Conservation (phyloP, 2,329 filamentous ascomycete species). For the Colletotrichum simmondsii region DNA sequence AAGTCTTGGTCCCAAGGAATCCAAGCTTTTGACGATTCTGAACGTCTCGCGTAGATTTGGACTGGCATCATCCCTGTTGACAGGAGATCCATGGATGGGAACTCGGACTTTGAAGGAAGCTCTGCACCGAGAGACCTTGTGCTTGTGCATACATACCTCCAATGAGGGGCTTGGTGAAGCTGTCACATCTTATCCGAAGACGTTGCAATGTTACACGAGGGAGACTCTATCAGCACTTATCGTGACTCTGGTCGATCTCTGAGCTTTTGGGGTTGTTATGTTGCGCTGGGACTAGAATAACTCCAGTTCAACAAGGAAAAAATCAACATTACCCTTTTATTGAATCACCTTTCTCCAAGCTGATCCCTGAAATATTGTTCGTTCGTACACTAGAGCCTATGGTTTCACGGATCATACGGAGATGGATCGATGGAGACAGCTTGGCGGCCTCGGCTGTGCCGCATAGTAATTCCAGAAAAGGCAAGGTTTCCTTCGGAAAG, state of each 20-base stretch:
- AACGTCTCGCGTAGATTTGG: background rate
- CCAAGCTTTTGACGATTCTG: background rate
- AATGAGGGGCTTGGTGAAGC: background rate
- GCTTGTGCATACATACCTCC: background rate
- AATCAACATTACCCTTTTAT: no score
- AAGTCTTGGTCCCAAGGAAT: background rate
- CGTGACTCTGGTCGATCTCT: background rate
- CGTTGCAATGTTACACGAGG: background rate
- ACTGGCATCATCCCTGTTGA: background rate
- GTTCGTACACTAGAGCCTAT: background rate
- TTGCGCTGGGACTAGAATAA: background rate
- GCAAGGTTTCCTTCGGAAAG: background rate
- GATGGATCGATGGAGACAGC: background rate
- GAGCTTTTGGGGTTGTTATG: background rate
- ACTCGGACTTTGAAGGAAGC: background rate
- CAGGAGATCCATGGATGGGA: background rate
- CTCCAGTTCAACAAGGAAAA: no score
- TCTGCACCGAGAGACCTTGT: background rate
- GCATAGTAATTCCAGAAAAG: background rate
- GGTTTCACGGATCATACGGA: background rate
- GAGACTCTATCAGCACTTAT: background rate
- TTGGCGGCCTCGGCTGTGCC: background rate
- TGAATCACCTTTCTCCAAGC: background rate
- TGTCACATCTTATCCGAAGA: background rate
- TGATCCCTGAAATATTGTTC: background rate